These are phyloP conservation scores for Penicillium roqueforti DNA, from an alignment of 495 filamentous ascomycete species.

Conservation along the genomic window DNA sequence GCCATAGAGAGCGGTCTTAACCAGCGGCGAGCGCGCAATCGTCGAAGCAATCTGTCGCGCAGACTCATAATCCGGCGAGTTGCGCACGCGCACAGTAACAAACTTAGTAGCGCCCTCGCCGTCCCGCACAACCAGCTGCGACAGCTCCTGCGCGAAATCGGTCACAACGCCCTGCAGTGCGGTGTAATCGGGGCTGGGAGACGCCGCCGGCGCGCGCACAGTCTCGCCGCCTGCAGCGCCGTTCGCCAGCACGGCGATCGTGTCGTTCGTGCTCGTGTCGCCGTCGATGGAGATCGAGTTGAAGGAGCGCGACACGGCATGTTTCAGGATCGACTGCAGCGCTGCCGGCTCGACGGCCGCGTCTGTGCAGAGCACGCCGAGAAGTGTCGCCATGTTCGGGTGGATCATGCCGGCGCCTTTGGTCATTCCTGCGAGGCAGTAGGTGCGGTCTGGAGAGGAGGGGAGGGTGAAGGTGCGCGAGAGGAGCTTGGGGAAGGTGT, in stretches of 20 bases:
- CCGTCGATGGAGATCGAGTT: constrained; percentile 97
- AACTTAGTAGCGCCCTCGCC: constrained; percentile 99
- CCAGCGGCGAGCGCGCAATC: constrained; percentile 89
- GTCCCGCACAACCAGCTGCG: constrained; percentile 90
- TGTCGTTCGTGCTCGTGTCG: constrained; percentile 96
- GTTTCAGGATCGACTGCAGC: constrained; percentile 65
- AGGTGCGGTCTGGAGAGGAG: constrained; percentile 65
- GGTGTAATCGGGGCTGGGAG: constrained; percentile 57
- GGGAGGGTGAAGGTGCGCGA: constrained; percentile 82
- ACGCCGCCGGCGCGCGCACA: constrained; percentile 31
- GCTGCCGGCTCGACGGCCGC: constrained; percentile 68
- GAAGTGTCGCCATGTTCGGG: constrained; percentile 96
- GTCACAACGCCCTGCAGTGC: constrained; percentile 67
- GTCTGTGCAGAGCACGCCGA: constrained; percentile 92
- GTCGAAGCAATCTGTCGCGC: constrained; percentile 72
- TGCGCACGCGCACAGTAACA: constrained; percentile 81
- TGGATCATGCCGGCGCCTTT: constrained; percentile 99
- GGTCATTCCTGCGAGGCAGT: constrained; percentile 89
- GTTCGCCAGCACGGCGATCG: constrained; percentile 88
- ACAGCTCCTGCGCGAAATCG: constrained; percentile 73
- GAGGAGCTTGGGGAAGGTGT: constrained; percentile 96
- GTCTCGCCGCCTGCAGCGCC: constrained; percentile 75
- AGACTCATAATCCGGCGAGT: constrained; percentile 61
- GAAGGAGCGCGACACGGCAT: constrained; percentile 80
- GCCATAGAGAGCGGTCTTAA: constrained; percentile 96